Percentiles rank a stretch among this genome's conserved stretches.
Conservation (phyloP, 2,329 filamentous ascomycete genomes). For the Fusarium oligoseptatum region DNA sequence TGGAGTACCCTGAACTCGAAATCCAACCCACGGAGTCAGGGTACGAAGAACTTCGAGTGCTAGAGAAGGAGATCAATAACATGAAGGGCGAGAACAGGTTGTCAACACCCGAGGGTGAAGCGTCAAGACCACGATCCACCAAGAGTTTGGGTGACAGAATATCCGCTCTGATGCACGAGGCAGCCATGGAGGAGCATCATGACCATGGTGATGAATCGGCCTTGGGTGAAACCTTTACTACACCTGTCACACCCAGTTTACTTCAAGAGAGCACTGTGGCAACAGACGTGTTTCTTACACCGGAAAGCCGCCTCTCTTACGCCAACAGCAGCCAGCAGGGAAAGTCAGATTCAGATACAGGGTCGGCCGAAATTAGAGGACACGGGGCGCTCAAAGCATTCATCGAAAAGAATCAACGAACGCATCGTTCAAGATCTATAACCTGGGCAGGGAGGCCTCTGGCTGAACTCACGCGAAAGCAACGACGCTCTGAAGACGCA, state of each 20-base stretch:
- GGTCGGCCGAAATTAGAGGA: not conserved
- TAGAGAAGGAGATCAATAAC: slow-evolving; percentile 37
- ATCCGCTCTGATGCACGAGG: slow-evolving; percentile 36
- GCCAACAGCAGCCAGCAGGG: not conserved
- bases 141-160: slow-evolving; percentile 36
- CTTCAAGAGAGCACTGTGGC: slow-evolving; percentile 29
- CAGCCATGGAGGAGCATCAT: slow-evolving; percentile 12
- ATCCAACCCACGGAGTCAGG: slow-evolving; percentile 41
- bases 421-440: not conserved
- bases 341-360: not conserved
- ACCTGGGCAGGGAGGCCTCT: not conserved
- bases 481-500: not conserved
- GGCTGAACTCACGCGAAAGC: not conserved
- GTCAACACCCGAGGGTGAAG: not conserved
- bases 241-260: slow-evolving; percentile 31
- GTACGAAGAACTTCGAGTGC: slow-evolving; percentile 36
- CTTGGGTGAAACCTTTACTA: not conserved
- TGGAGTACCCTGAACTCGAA: slow-evolving; percentile 45
- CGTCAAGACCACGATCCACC: slow-evolving; percentile 18
- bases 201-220: slow-evolving; percentile 4
- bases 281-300: slow-evolving; percentile 40
- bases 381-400: not conserved
- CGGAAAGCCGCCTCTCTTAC: slow-evolving; percentile 37
- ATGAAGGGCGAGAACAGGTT: slow-evolving; percentile 25
- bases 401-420: not conserved